A percentile compares a stretch with the other conserved stretches of the same genome.
These are phyloP conservation scores for button mushroom (Agaricus bisporus) DNA, from an alignment of 768 basidiomycete genomes.

Conservation along the genomic window DNA sequence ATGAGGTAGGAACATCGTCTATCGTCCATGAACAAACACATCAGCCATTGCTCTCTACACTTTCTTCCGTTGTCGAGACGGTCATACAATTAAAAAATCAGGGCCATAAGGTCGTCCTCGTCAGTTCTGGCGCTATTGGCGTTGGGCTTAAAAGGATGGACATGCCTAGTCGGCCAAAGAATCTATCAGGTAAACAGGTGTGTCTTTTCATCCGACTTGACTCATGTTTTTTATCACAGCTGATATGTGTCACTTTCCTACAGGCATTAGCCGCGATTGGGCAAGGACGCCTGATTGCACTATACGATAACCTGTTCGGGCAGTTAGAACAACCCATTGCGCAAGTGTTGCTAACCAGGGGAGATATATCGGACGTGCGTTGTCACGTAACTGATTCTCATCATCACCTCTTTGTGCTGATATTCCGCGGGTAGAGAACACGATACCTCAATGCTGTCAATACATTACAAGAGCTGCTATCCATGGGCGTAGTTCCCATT, in stretches of 20 bases:
- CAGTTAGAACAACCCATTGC: constrained; percentile 94
- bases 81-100: constrained; percentile 68
- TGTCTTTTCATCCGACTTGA: constrained; percentile 17
- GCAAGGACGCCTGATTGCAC: constrained; percentile 90
- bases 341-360: constrained; percentile 88
- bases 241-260: background rate
- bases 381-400: background rate
- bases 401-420: background rate
- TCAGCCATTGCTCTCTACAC: constrained; percentile 82
- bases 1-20: constrained; percentile 76
- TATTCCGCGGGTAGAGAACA: constrained; percentile 55
- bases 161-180: constrained; percentile 72
- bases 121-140: constrained; percentile 96
- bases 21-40: constrained; percentile 95
- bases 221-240: background rate
- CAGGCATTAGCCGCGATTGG: constrained; percentile 96
- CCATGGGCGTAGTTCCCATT: constrained; percentile 94
- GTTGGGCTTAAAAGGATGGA: constrained; percentile 93
- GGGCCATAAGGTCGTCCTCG: constrained; percentile 93
- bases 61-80: constrained; percentile 91
- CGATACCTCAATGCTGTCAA: constrained; percentile 96
- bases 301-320: constrained; percentile 96
- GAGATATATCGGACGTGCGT: constrained; percentile 93
- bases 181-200: constrained; percentile 87
- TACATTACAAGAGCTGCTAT: constrained; percentile 85